These are phyloP conservation scores for Cercospora berteroae DNA, from an alignment of 2,329 filamentous ascomycete genomes.

Conservation along the genomic window DNA sequence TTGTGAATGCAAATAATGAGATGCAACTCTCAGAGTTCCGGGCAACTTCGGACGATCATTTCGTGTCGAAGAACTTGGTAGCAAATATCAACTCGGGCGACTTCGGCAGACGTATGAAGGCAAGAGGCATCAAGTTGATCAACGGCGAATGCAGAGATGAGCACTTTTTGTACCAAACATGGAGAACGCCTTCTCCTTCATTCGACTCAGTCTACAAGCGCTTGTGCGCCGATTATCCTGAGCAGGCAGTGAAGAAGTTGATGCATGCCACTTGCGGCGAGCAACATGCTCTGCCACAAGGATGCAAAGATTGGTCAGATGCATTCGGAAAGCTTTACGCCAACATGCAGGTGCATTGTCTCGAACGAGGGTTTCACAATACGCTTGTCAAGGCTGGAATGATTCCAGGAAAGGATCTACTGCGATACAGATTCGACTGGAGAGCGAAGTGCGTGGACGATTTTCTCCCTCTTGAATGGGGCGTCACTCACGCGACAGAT, in stretches of 20 bases:
- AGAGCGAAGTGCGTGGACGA: slow-evolving; percentile 49
- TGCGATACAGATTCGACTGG: slow-evolving; percentile 57
- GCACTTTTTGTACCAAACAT: slow-evolving; percentile 52
- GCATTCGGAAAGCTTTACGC: slow-evolving; percentile 57
- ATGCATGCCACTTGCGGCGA: slow-evolving; percentile 47
- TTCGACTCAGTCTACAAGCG: slow-evolving; percentile 46
- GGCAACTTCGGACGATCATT: slow-evolving; percentile 51
- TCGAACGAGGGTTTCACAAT: slow-evolving; percentile 53
- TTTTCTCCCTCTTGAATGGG: slow-evolving; percentile 48
- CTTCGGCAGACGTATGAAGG: slow-evolving; percentile 48
- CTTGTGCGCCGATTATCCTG: slow-evolving; percentile 55
- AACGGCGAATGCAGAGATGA: slow-evolving; percentile 57
- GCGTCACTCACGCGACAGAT: slow-evolving; percentile 56
- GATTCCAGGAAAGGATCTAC: slow-evolving; percentile 45
- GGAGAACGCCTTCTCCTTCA: slow-evolving; percentile 49
- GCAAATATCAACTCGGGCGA: slow-evolving; percentile 49
- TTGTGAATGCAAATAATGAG: slow-evolving; percentile 45
- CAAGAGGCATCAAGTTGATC: slow-evolving; percentile 50
- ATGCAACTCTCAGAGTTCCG: slow-evolving; percentile 56
- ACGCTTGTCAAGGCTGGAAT: slow-evolving; percentile 45
- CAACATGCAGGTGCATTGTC: slow-evolving; percentile 55
- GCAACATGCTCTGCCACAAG: slow-evolving; percentile 38
- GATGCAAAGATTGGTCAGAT: slow-evolving; percentile 49
- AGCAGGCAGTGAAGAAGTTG: slow-evolving; percentile 44
- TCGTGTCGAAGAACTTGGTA: slow-evolving; percentile 48